Evolutionary conservation across 1,139 yeast genomes (phyloP), one percentile per base, ranked within the genome.

Genomic region (Saccharomycopsis hybrid): DNA sequence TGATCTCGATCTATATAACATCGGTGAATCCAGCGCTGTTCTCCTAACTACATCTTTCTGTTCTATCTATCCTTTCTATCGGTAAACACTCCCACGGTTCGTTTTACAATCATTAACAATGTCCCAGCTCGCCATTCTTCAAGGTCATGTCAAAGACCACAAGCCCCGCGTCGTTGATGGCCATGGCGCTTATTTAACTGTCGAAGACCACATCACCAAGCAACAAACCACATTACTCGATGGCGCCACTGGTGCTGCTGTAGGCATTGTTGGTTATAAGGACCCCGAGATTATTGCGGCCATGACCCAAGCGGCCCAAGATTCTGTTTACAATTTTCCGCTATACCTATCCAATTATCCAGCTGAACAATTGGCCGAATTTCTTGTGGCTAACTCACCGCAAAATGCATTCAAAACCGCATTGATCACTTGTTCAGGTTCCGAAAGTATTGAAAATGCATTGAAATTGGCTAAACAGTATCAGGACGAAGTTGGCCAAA

Each of bases 161-260:
- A 64, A 69, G 30, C 74, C 77, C 5, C 67, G 67, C 55, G 72
- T 73, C 41, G 65, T 74, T 41, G 69, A 65, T 8, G 80, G 82
- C 42, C 66, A 72, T 42, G 84, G 84, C 27, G 63, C 69, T 55
- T 65, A 66, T 58, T 62, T 79, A 54, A 70, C 72, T 9, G 64
- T 76, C 36, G 72, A 67, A 58, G 78, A 78, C 57, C 71, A 76
- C 44, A 63, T 64, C 37, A 76, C 80, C 40, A 73, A 72, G 40
- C 69, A 69, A 49, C 59, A 62, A 46, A 65, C 60, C 36, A 67
- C 64, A 24, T 54, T 77, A 13, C 63, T 77, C 43, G 85, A 80
- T 60, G 82, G 76, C 38, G 65, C 72, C 58, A 76, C 83, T 11
- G 85, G 85, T 56, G 85, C 85, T 5, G 84, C 85, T 31, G 85